These are phyloP conservation scores for Sindora glabra DNA, from an alignment of 306 rosid genomes.

Conservation along the genomic window DNA sequence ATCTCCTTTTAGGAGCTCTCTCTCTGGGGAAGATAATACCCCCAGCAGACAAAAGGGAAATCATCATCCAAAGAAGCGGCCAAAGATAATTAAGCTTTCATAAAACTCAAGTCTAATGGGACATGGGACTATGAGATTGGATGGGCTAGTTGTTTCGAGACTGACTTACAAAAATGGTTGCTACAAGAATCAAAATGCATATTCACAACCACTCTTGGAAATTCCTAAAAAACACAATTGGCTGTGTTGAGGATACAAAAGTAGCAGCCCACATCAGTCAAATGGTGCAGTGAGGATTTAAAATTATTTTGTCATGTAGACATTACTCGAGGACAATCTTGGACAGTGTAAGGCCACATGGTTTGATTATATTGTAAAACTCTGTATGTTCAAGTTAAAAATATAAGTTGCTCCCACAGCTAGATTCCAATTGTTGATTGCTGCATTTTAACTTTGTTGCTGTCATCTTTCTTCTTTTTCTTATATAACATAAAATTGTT, in stretches of 20 bases:
- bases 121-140: neutral
- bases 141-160: neutral
- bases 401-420: neutral
- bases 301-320: neutral
- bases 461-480: too few relatives aligned
- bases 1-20: conserved; percentile 8
- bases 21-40: conserved; percentile 7
- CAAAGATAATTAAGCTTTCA: conserved; percentile 57
- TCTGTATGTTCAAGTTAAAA: neutral
- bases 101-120: neutral
- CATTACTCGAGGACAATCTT: neutral
- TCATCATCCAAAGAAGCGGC: conserved; percentile 30
- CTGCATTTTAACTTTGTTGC: too few relatives aligned
- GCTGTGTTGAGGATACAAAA: neutral
- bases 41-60: conserved; percentile 18
- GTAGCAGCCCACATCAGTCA: neutral
- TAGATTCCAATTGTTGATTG: too few relatives aligned
- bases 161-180: neutral
- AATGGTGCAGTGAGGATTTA: neutral
- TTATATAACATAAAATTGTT: too few relatives aligned
- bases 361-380: neutral
- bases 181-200: neutral
- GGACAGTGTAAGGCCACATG: neutral
- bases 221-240: neutral
- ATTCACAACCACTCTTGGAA: neutral